Evolutionary conservation across 129 eudicot genomes (phyloP).

Genomic region (Ambrosia artemisiifolia): DNA sequence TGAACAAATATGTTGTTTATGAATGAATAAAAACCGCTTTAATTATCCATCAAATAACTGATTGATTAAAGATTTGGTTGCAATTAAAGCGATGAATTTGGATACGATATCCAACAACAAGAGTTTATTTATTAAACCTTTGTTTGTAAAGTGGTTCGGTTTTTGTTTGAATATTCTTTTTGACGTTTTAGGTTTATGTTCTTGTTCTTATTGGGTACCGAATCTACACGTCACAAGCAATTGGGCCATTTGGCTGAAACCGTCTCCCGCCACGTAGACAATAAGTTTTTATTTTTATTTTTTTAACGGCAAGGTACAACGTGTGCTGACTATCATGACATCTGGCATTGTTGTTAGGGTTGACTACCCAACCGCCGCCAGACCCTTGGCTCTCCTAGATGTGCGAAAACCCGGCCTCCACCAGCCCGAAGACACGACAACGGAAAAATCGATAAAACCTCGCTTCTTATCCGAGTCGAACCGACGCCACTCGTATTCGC

Average conservation of each 20-base stretch:
- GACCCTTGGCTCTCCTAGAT: no score
- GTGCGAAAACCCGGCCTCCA: no score
- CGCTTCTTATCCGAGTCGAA: no score
- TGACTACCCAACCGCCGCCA: no score
- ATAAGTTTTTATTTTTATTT: no score
- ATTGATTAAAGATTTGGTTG: constrained; percentile 13
- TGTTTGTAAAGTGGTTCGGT: constrained; percentile 4
- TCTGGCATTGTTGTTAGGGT: no score
- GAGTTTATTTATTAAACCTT: constrained; percentile 14
- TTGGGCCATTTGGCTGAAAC: constrained; percentile 4
- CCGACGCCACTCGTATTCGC: no score
- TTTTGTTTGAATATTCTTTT: constrained; percentile 21
- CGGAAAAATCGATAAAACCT: no score
- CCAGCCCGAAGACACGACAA: no score
- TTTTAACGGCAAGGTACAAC: no score
- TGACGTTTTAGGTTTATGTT: not conserved
- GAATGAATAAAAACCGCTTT: not conserved
- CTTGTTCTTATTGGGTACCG: not conserved
- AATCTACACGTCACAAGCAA: constrained; percentile 17
- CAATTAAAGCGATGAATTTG: not conserved
- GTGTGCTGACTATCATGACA: no score
- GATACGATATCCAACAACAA: not conserved
- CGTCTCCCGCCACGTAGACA: no score
- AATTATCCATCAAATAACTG: constrained; percentile 2
- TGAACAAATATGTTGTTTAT: not conserved